These are phyloP conservation scores for Syzygium aqueum DNA, from an alignment of 345 rosid genomes.

Conservation along the genomic window DNA sequence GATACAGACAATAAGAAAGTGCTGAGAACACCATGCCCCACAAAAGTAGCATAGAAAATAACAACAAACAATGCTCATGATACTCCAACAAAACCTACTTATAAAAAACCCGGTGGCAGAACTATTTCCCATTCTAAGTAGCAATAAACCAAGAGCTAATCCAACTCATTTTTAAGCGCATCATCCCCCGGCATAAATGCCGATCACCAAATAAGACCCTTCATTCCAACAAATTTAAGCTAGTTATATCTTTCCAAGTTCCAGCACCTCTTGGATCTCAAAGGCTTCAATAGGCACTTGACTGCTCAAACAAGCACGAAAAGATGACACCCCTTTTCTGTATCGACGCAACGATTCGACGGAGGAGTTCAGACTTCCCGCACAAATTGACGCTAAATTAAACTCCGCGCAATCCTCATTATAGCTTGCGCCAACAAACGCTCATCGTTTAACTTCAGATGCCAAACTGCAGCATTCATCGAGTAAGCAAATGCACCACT, in stretches of 20 bases:
- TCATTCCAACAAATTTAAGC: neutral
- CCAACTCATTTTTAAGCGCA: neutral
- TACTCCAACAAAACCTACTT: neutral
- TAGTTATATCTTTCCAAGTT: neutral
- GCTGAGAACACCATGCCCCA: neutral
- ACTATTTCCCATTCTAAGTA: neutral
- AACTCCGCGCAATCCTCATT: neutral
- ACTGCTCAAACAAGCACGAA: neutral
- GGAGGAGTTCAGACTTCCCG: neutral
- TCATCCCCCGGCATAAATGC: neutral
- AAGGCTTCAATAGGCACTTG: neutral
- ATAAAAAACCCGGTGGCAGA: neutral
- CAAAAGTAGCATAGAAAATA: neutral
- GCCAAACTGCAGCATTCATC: neutral
- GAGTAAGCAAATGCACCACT: neutral
- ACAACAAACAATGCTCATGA: neutral
- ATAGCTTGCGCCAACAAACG: neutral
- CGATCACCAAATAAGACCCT: neutral
- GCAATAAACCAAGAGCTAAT: neutral
- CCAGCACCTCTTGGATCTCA: accelerated
- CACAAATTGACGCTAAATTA: neutral
- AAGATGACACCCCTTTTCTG: neutral
- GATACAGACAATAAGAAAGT: neutral
- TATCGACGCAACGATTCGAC: neutral
- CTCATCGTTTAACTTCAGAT: neutral